Evolutionary conservation across 495 filamentous ascomycete species (phyloP).

Genomic region (Penicillium longicatenatum): DNA sequence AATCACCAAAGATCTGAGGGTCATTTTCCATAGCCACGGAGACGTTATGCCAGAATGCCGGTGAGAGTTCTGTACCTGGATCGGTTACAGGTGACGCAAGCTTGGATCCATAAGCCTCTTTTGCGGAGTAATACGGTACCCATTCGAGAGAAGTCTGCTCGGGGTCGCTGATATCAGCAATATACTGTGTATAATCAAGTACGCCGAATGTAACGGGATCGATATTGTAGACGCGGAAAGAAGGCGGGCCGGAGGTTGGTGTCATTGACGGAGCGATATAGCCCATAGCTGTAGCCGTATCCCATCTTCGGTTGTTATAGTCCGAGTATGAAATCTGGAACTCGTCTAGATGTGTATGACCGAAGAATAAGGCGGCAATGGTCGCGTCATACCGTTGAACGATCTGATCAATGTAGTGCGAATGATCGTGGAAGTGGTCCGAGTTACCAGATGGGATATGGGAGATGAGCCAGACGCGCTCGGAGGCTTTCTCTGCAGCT

Average conservation of each 20-base stretch:
- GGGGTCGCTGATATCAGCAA: constrained; percentile 50
- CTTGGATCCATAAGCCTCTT: constrained; percentile 51
- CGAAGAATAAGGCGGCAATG: constrained; percentile 59
- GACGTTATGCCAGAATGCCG: constrained; percentile 62
- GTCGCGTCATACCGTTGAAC: constrained; percentile 53
- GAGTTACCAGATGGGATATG: constrained; percentile 52
- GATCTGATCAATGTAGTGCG: constrained; percentile 57
- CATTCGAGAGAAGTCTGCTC: constrained; percentile 42
- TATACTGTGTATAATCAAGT: constrained; percentile 54
- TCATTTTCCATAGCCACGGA: constrained; percentile 45
- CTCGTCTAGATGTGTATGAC: constrained; percentile 58
- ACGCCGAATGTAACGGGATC: constrained; percentile 57
- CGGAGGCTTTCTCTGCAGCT: constrained; percentile 48
- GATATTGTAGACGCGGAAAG: constrained; percentile 59
- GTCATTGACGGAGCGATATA: constrained; percentile 58
- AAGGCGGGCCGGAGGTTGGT: constrained; percentile 51
- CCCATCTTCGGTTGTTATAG: constrained; percentile 34
- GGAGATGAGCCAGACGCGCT: constrained; percentile 56
- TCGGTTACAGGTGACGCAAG: constrained; percentile 41
- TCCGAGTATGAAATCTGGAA: constrained; percentile 56
- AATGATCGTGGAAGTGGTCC: constrained; percentile 53
- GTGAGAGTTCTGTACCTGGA: constrained; percentile 44
- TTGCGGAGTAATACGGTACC: constrained; percentile 56
- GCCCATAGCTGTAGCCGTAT: constrained; percentile 46
- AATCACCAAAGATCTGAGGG: constrained; percentile 38